These are phyloP conservation scores for Ophiocordyceps camponoti-saundersi DNA, from an alignment of 2,329 filamentous ascomycete genomes.

Conservation along the genomic window DNA sequence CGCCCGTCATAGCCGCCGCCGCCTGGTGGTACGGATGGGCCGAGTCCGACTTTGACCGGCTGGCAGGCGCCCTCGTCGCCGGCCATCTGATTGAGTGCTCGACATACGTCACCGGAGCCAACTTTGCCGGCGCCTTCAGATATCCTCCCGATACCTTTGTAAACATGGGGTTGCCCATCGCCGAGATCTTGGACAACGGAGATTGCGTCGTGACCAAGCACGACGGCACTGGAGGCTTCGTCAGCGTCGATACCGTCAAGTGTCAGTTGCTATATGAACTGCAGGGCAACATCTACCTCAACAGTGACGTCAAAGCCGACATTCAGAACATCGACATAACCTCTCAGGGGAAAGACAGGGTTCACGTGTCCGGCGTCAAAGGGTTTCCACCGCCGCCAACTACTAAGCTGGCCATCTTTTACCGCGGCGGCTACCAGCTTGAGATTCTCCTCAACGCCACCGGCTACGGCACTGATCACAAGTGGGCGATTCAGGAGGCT, in stretches of 20 bases:
- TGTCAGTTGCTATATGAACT: conserved; percentile 32
- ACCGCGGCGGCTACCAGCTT: conserved; percentile 27
- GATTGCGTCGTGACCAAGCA: conserved; percentile 31
- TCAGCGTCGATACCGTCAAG: conserved; percentile 18
- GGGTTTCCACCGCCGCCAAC: conserved; percentile 28
- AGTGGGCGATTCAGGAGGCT: conserved; percentile 29
- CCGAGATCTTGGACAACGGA: conserved; percentile 27
- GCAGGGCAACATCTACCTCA: conserved; percentile 28
- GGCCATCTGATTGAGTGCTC: conserved; percentile 34
- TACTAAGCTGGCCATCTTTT: conserved; percentile 34
- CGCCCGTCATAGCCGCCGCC: conserved; percentile 31
- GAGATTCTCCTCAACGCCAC: conserved; percentile 26
- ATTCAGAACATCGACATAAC: conserved; percentile 17
- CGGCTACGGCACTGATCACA: conserved; percentile 28
- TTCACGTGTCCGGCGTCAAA: conserved; percentile 21
- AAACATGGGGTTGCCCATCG: conserved; percentile 29
- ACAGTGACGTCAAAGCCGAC: conserved; percentile 28
- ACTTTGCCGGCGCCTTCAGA: conserved; percentile 26
- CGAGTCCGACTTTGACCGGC: conserved; percentile 23
- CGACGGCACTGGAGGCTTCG: conserved; percentile 21
- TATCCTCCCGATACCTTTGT: conserved; percentile 6
- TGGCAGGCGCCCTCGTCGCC: conserved; percentile 27
- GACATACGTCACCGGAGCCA: conserved; percentile 31
- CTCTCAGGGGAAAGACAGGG: conserved; percentile 17
- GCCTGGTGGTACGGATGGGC: conserved; percentile 34